phyloP scores from a whole-genome alignment of 2,329 filamentous ascomycete genomes.

The Neoascochyta sp. region DNA sequence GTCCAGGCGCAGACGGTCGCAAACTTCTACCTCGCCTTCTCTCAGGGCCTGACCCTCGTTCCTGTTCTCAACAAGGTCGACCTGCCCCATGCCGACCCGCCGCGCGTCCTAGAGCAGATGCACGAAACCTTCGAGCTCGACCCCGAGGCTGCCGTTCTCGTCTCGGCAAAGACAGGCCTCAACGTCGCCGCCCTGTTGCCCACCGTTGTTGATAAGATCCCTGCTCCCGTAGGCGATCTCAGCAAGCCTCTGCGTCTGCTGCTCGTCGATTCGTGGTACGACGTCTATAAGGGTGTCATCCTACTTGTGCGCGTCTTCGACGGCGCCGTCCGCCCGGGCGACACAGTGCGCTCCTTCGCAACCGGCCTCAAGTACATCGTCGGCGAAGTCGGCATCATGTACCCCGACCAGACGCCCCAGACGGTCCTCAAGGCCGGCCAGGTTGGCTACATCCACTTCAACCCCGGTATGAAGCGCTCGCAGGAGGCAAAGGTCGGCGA shows the following conservation, averaged over 20 bases:
- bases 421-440: conserved; percentile 80
- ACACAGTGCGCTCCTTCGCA: conserved; percentile 81
- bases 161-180: conserved; percentile 90
- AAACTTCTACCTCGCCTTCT: conserved; percentile 96
- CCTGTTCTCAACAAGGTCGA: conserved; percentile 98
- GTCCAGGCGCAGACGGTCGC: conserved; percentile 97
- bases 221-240: conserved; percentile 71
- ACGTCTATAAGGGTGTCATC: conserved; percentile 90
- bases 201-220: conserved; percentile 78
- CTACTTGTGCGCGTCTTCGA: conserved; percentile 89
- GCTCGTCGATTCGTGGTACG: conserved; percentile 97
- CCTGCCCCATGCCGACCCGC: conserved; percentile 82
- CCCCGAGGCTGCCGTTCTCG: conserved; percentile 66
- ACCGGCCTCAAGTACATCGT: conserved; percentile 88
- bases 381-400: conserved; percentile 95
- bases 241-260: conserved; percentile 74
- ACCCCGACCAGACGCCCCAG: conserved; percentile 82
- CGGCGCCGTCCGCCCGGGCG: conserved; percentile 75
- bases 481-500: conserved; percentile 95
- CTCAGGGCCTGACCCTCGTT: conserved; percentile 79
- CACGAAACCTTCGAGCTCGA: conserved; percentile 83
- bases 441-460: conserved; percentile 95
- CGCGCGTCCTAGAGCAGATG: conserved; percentile 81
- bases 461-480: conserved; percentile 95
- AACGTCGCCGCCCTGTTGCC: conserved; percentile 84